Evolutionary conservation across 192 early-diverging fungal genomes (phyloP).

Genomic region (Martensiomyces pterosporus): DNA sequence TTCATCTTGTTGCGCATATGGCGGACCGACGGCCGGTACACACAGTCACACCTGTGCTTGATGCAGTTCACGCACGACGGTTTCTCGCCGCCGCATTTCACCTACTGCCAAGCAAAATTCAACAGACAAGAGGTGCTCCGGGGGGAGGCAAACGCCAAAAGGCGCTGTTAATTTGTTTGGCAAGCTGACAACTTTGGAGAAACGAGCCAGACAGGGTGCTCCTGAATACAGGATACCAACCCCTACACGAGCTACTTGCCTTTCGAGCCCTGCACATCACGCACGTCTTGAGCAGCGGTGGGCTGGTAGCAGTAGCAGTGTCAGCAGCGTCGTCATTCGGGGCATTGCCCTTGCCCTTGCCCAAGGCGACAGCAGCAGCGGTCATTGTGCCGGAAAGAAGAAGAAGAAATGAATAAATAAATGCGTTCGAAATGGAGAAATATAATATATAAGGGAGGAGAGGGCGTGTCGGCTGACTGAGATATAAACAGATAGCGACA

Average conservation of each 20-base stretch:
- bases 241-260: conserved; percentile 19
- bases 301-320: conserved; percentile 3
- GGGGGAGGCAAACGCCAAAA: too few species aligned
- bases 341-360: conserved; percentile 23
- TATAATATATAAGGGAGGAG: background rate
- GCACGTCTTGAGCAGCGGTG: conserved; percentile 47
- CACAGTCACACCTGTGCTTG: conserved; percentile 36
- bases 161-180: too few species aligned
- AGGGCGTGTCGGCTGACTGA: too few species aligned
- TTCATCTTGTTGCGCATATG: too few species aligned
- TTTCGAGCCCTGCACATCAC: conserved; percentile 46
- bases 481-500: too few species aligned
- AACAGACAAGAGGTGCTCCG: conserved; percentile 7
- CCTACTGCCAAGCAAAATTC: conserved; percentile 11
- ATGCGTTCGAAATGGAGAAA: background rate
- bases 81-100: conserved; percentile 49
- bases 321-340: conserved; percentile 7
- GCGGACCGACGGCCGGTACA: conserved; percentile 36
- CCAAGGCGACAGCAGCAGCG: background rate
- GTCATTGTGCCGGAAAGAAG: conserved; percentile 7
- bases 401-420: background rate
- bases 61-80: conserved; percentile 42
- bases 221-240: too few species aligned
- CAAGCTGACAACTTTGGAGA: too few species aligned
- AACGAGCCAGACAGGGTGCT: too few species aligned